A percentile compares a stretch with the other conserved stretches of the same genome.
Conservation (phyloP, 2,329 filamentous ascomycete genomes). For the Trichothecium roseum region DNA sequence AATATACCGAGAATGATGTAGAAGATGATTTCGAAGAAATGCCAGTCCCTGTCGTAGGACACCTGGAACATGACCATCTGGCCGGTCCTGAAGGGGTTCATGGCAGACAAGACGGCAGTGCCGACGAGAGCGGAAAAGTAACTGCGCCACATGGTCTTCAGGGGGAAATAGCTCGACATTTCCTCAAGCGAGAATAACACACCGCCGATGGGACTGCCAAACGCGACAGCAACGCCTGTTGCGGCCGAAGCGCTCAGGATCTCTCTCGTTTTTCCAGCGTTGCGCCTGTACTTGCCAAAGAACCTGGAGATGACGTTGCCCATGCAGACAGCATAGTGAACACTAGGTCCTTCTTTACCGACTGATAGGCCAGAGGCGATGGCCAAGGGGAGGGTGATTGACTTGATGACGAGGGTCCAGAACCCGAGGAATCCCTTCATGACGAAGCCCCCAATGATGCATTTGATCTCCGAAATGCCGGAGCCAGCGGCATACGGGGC, state of each 20-base stretch:
- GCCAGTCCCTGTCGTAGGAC: constrained; percentile 89
- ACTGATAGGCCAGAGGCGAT: constrained; percentile 92
- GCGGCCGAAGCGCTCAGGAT: constrained; percentile 91
- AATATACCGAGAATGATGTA: constrained; percentile 88
- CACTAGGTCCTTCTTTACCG: constrained; percentile 93
- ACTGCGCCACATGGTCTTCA: constrained; percentile 96
- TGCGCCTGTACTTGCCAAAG: constrained; percentile 85
- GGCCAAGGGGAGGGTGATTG: constrained; percentile 76
- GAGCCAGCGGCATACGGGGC: constrained; percentile 94
- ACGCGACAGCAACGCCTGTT: constrained; percentile 90
- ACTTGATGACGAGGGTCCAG: constrained; percentile 91
- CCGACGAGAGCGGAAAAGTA: constrained; percentile 97
- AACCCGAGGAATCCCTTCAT: constrained; percentile 97
- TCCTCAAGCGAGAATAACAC: constrained; percentile 96
- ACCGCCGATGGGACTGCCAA: constrained; percentile 93
- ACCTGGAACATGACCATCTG: constrained; percentile 99
- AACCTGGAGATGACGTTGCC: constrained; percentile 92
- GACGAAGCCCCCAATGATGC: constrained; percentile 95
- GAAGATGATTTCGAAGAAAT: constrained; percentile 92
- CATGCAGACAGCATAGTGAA: constrained; percentile 97
- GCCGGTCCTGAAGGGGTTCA: constrained; percentile 96
- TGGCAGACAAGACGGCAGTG: constrained; percentile 81
- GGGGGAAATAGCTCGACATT: constrained; percentile 91
- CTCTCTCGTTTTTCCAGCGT: constrained; percentile 89
- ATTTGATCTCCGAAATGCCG: constrained; percentile 98